Evolutionary conservation across 1,139 yeast species (phyloP), one percentile per base, ranked within the genome.

Genomic region (Taiozyma sp.): DNA sequence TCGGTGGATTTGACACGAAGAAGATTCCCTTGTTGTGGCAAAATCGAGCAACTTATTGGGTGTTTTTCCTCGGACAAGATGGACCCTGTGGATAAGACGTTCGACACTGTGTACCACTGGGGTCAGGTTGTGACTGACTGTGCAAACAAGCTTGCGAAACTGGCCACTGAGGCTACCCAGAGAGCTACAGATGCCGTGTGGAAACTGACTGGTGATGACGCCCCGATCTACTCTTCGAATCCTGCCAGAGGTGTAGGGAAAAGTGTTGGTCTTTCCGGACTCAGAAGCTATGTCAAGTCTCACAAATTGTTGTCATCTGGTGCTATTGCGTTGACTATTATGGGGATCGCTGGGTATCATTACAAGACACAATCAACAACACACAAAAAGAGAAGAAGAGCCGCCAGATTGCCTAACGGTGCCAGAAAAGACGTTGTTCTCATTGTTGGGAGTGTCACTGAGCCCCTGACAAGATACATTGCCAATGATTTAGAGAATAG

Each of bases 361-460:
- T 14, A 40, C 12, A 40, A 22, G 27, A 24, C 23, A 19, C 16
- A 40, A 23, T 10, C 43, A 40, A 2, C 30, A n/a, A 2, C 41
- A 16, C 29, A 12, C 7, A 13, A 36, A n/a, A 42, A 8, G 4
- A 62, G 64, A 45, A 72, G 96, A 59, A 70, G 84, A 54, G 96
- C 91, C 0, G 75, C 77, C 4, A 76, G 82, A 54, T 72, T 88
- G 38, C 60, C 78, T 10, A 84, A 84, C 57, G 96, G 95, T 0
- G 88, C 89, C 3, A 70, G 96, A 45, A 76, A 78, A 52, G 95
- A 88, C 59, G 93, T 87, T 7, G 80, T 88, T 0, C 71, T 89
- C 34, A 71, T 89, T 8, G 77, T 88, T 2, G 96, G 96, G 1
- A 84, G 92, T 2, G 92, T 93, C 1, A 76, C 82, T 0, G 95